Conservation (phyloP, 176 grass and related monocot species). For the Aegilops speltoides region DNA sequence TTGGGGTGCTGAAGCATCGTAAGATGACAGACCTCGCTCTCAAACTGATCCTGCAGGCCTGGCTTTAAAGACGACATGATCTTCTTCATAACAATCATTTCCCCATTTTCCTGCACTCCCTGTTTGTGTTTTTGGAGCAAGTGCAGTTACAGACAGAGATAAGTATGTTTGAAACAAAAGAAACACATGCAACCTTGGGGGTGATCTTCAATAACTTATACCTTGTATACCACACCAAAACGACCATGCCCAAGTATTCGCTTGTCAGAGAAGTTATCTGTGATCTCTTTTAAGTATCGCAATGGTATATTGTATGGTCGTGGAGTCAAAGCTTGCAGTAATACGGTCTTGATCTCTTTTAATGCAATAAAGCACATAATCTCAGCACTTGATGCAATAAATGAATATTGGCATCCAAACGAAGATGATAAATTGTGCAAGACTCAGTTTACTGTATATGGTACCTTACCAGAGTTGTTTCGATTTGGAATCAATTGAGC, state of each 20-base stretch:
- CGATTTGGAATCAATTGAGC: no score
- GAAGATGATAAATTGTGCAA: background rate
- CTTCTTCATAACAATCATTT: background rate
- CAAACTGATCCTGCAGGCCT: background rate
- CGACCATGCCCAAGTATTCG: background rate
- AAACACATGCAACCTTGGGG: background rate
- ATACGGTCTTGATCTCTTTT: background rate
- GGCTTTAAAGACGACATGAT: background rate
- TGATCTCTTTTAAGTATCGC: background rate
- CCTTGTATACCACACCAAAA: background rate
- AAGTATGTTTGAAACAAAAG: background rate
- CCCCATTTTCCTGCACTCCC: background rate
- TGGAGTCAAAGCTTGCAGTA: background rate
- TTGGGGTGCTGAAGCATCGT: background rate
- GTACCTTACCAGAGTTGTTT: slow-evolving; percentile 37
- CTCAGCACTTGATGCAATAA: background rate
- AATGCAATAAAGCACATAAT: background rate
- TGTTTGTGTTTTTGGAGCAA: background rate
- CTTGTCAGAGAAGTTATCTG: background rate
- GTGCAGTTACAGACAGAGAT: background rate
- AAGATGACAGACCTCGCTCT: background rate
- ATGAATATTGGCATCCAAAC: background rate
- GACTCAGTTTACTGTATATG: background rate
- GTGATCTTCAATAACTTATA: background rate
- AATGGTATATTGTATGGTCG: background rate